Percentiles rank a stretch among this genome's conserved stretches.
Conservation (phyloP, 1,284 basidiomycete species). For the Apiotrichum mycotoxinovorans region DNA sequence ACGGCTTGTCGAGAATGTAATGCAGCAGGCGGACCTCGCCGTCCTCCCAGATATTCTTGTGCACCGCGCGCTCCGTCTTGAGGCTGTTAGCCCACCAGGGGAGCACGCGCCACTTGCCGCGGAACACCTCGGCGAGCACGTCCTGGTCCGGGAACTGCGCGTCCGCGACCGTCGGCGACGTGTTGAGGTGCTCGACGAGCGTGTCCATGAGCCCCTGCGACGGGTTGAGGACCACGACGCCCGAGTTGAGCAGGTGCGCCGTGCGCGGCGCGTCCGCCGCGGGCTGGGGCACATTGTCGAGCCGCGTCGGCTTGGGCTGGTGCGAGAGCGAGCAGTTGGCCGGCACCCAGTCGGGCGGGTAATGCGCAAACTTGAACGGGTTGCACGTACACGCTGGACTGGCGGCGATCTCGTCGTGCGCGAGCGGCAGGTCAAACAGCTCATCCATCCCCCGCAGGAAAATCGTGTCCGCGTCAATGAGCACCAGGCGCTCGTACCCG, state of each 20-base stretch:
- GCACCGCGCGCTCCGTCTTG: conserved; percentile 50
- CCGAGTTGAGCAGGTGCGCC: conserved; percentile 78
- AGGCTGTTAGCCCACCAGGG: conserved; percentile 54
- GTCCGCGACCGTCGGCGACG: conserved; percentile 63
- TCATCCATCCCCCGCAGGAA: conserved; percentile 86
- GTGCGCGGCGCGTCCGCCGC: conserved; percentile 62
- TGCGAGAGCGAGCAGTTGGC: conserved; percentile 79
- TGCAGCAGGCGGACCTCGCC: conserved; percentile 49
- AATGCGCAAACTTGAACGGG: conserved; percentile 74
- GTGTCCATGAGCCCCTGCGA: conserved; percentile 52
- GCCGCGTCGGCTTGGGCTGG: conserved; percentile 57
- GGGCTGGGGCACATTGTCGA: conserved; percentile 51
- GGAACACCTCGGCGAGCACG: conserved; percentile 74
- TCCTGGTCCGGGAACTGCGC: conserved; percentile 93
- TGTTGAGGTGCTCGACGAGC: conserved; percentile 63
- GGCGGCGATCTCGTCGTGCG: conserved; percentile 72
- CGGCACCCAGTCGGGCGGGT: conserved; percentile 86
- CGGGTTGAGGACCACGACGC: conserved; percentile 81
- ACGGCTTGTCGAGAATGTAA: conserved; percentile 50
- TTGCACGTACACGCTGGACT: conserved; percentile 91
- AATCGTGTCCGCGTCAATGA: conserved; percentile 91
- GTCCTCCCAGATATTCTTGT: conserved; percentile 51
- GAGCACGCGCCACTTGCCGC: conserved; percentile 54
- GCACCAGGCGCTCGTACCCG: conserved; percentile 75
- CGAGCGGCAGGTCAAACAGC: conserved; percentile 68